phyloP scores from a whole-genome alignment of 2,329 filamentous ascomycete genomes.

The Aspergillus oerlinghausenensis region DNA sequence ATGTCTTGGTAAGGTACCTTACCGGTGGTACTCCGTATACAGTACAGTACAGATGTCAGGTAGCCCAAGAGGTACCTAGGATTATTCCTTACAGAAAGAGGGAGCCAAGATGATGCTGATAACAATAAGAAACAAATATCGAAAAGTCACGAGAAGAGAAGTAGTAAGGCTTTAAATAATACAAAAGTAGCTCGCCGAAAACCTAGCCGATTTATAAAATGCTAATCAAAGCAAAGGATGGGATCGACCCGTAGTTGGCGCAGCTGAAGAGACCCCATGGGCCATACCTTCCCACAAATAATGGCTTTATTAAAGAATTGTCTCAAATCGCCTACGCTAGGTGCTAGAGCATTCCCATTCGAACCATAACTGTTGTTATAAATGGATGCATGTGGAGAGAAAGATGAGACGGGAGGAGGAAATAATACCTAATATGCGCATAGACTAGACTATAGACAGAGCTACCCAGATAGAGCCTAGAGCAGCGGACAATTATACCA shows the following conservation, averaged over 20 bases:
- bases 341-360: not conserved
- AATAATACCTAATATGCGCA: not conserved
- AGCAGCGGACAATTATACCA: not conserved
- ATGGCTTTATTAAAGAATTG: conserved; percentile 11
- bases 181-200: not conserved
- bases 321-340: conserved; percentile 17
- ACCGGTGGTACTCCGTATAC: not conserved
- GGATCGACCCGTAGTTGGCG: conserved; percentile 13
- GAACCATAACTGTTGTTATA: conserved; percentile 8
- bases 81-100: not conserved
- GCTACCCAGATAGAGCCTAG: not conserved
- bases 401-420: not conserved
- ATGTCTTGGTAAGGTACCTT: not conserved
- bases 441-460: not conserved
- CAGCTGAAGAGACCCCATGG: conserved; percentile 11
- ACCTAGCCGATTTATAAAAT: not conserved
- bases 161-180: conserved; percentile 2
- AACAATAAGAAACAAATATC: not conserved
- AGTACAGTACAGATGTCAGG: not conserved
- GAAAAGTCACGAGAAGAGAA: not conserved
- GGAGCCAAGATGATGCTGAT: conserved; percentile 3
- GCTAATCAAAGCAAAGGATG: conserved; percentile 17
- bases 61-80: not conserved
- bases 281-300: not conserved
- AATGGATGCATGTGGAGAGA: conserved; percentile 1